Evolutionary conservation across 176 grass and related monocot genomes (phyloP).

Genomic region (Themeda triandra): DNA sequence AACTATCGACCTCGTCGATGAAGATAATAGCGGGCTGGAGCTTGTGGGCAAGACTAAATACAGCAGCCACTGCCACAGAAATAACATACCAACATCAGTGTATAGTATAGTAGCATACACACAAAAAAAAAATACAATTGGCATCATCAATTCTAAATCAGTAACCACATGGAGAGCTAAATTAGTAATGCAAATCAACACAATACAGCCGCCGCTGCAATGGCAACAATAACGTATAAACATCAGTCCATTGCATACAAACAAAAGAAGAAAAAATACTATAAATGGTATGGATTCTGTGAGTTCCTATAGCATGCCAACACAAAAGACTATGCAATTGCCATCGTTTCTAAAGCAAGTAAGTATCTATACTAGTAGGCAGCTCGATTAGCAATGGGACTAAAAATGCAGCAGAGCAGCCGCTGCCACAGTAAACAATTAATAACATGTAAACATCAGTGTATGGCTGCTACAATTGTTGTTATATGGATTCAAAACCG

Average conservation of each 20-base stretch:
- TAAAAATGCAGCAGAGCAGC: neutral
- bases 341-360: neutral
- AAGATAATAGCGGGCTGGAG: slow-evolving; percentile 98
- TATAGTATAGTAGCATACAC: neutral
- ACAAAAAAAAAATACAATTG: neutral
- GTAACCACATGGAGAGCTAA: neutral
- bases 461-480: neutral
- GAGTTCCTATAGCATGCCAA: neutral
- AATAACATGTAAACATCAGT: neutral
- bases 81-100: slow-evolving; percentile 4
- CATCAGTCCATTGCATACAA: neutral
- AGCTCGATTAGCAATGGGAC: neutral
- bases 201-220: neutral
- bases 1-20: slow-evolving; percentile 96
- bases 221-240: neutral
- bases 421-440: too few relatives aligned
- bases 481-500: neutral
- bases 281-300: neutral
- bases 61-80: slow-evolving; percentile 64
- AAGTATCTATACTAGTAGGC: neutral
- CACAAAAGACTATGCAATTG: neutral
- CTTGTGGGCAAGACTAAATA: slow-evolving; percentile 87
- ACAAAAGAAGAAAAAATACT: neutral
- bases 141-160: neutral
- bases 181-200: neutral